Percentiles rank a stretch among this genome's conserved stretches.
These are phyloP conservation scores for Podaxis sp. DNA, from an alignment of 768 basidiomycete species.

Conservation along the genomic window DNA sequence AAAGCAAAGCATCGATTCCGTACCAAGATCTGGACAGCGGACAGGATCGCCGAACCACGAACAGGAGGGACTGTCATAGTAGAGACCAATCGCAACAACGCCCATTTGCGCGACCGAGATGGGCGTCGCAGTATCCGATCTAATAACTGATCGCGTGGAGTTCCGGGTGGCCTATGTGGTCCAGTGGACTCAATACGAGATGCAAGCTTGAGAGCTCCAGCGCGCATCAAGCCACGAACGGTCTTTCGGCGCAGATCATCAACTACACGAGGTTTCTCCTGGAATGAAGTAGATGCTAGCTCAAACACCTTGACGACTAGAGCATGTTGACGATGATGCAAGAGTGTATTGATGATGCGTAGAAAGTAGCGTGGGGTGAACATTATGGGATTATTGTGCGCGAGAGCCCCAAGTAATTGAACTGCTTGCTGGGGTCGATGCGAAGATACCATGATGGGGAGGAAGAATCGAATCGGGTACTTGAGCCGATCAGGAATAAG, in stretches of 20 bases:
- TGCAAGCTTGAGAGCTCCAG: slow-evolving; percentile 19
- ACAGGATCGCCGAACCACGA: slow-evolving; percentile 27
- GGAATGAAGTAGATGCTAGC: slow-evolving; percentile 19
- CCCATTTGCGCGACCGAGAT: background rate
- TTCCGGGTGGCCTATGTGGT: background rate
- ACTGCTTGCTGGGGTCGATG: slow-evolving; percentile 35
- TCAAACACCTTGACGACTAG: slow-evolving; percentile 31
- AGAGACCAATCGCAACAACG: background rate
- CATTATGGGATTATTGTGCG: slow-evolving; percentile 30
- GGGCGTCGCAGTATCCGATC: background rate
- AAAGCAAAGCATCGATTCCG: slow-evolving; percentile 39
- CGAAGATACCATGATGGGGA: slow-evolving; percentile 37
- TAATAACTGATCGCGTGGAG: background rate
- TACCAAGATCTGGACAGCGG: slow-evolving; percentile 36
- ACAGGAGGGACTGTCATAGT: slow-evolving; percentile 13
- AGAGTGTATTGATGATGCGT: slow-evolving; percentile 37
- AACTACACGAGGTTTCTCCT: slow-evolving; percentile 17
- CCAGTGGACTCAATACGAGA: background rate
- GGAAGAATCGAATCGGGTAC: slow-evolving; percentile 46
- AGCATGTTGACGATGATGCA: slow-evolving; percentile 37
- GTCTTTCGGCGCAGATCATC: slow-evolving; percentile 32
- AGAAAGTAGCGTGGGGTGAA: slow-evolving; percentile 38
- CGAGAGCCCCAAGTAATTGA: slow-evolving; percentile 38
- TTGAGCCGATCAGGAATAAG: slow-evolving; percentile 31
- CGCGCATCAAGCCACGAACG: slow-evolving; percentile 24